Evolutionary conservation across 257 asterid genomes (phyloP), one percentile per base, ranked within the genome.

Genomic region (Petunia secreta): DNA sequence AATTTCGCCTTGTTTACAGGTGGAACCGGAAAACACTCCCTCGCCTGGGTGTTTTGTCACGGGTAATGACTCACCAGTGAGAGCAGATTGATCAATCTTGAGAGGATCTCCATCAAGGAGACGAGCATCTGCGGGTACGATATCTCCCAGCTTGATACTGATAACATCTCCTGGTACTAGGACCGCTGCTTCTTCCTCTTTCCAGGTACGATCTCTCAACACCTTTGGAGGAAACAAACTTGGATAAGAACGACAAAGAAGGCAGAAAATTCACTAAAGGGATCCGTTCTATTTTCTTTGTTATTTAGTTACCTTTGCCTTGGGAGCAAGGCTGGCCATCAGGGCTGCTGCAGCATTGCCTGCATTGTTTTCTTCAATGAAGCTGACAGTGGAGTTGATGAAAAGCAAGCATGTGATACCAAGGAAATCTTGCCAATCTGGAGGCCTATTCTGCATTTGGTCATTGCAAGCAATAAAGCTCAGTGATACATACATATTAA

Each of bases 81-180:
- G 86, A 48, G 92, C 91, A 54, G 92, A 87, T 84, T 91, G 97
- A 78, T 92, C 96, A 78, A 92, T 92, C 81, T 92, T 92, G 40
- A 92, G 73, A 0, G 97, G 96, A 83, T 92, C 97, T 1, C 96
- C 97, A 25, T 92, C 89, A 1, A 92, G 86, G 38, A 92, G 81
- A 63, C 97, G 90, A 25, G 97, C 95, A 84, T 92, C 97, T n/a
- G 97, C 96, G 0, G 97, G 97, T 77, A 92, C 79, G 15, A 92
- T 92, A 59, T 92, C 97, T 38, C 97, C 97, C 76, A 92, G 80
- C 79, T 91, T 91, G 25, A 92, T 86, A 69, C 96, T 91, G 53
- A 92, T 75, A 5, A 92, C 84, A 73, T 92, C 97, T 15, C 97
- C 97, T 0, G 97, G 97, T 6, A 91, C 97, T 50, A 92, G 83